These are phyloP conservation scores for Colletotrichum agaves DNA, from an alignment of 2,329 filamentous ascomycete species.

Conservation along the genomic window DNA sequence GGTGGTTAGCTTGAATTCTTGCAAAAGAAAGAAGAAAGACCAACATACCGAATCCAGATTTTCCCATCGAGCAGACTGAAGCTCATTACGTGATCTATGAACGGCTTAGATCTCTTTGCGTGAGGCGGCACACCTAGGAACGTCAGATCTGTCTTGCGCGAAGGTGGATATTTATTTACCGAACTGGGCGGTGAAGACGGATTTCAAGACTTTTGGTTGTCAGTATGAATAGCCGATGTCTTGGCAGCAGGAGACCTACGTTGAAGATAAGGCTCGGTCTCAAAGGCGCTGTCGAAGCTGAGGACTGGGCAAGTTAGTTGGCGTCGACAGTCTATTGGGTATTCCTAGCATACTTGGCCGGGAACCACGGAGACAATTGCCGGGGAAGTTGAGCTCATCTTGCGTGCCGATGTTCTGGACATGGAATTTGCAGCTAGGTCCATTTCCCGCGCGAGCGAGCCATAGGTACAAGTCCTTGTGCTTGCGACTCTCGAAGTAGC, in stretches of 20 bases:
- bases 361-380: slow-evolving; percentile 76
- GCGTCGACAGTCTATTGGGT: too few relatives aligned
- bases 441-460: slow-evolving; percentile 75
- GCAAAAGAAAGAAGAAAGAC: too few relatives aligned
- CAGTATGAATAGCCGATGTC: neutral
- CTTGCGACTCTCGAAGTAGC: slow-evolving; percentile 94
- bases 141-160: too few relatives aligned
- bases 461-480: slow-evolving; percentile 88
- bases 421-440: slow-evolving; percentile 73
- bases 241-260: neutral
- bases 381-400: slow-evolving; percentile 96
- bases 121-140: slow-evolving; percentile 80
- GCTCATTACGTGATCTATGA: slow-evolving; percentile 93
- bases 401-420: slow-evolving; percentile 92
- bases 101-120: slow-evolving; percentile 91
- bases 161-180: too few relatives aligned
- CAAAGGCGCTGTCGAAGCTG: slow-evolving; percentile 79
- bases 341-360: too few relatives aligned
- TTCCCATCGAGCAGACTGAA: slow-evolving; percentile 93
- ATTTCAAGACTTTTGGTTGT: slow-evolving; percentile 72
- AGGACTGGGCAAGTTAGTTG: slow-evolving; percentile 55
- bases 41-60: slow-evolving; percentile 55
- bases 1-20: neutral
- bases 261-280: slow-evolving; percentile 80
- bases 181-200: slow-evolving; percentile 82